Percentiles rank a stretch among this genome's conserved stretches.
Conservation (phyloP, 2,329 filamentous ascomycete species). For the Exutisphaerella laricina region DNA sequence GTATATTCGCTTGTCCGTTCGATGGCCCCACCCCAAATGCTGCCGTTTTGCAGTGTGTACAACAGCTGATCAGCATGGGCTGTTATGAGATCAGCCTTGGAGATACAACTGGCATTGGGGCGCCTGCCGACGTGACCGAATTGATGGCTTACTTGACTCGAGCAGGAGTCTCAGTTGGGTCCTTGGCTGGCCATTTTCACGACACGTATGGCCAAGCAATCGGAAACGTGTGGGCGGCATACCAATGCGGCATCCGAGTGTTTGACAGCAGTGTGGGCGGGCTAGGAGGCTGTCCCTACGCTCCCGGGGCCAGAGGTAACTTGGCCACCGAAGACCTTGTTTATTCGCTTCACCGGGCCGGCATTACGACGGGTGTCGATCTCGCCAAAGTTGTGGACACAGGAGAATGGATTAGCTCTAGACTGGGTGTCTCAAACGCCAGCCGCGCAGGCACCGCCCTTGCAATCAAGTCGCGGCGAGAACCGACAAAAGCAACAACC, state of each 20-base stretch:
- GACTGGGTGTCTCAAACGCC: slow-evolving; percentile 19
- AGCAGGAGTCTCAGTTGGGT: slow-evolving; percentile 19
- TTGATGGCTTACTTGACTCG: slow-evolving; percentile 32
- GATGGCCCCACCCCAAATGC: slow-evolving; percentile 26
- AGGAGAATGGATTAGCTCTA: slow-evolving; percentile 26
- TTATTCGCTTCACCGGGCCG: slow-evolving; percentile 25
- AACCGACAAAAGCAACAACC: background rate
- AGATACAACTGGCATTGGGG: slow-evolving; percentile 27
- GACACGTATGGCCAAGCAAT: slow-evolving; percentile 31
- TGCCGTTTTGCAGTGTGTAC: slow-evolving; percentile 17
- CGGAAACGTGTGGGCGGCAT: slow-evolving; percentile 25
- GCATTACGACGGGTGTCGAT: slow-evolving; percentile 26
- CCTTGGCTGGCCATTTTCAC: slow-evolving; percentile 30
- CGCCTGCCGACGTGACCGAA: slow-evolving; percentile 25
- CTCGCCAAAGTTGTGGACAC: slow-evolving; percentile 19
- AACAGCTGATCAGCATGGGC: slow-evolving; percentile 23
- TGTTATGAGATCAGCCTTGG: slow-evolving; percentile 29
- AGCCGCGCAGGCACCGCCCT: slow-evolving; percentile 26
- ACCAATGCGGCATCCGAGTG: slow-evolving; percentile 22
- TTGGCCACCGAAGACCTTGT: slow-evolving; percentile 29
- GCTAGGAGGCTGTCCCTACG: slow-evolving; percentile 29
- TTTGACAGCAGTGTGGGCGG: slow-evolving; percentile 30
- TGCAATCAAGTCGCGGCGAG: slow-evolving; percentile 8
- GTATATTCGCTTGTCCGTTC: slow-evolving; percentile 41
- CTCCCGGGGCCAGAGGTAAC: slow-evolving; percentile 28